phyloP scores from a whole-genome alignment of 2,329 filamentous ascomycete genomes.

The Cladophialophora chaetospira region DNA sequence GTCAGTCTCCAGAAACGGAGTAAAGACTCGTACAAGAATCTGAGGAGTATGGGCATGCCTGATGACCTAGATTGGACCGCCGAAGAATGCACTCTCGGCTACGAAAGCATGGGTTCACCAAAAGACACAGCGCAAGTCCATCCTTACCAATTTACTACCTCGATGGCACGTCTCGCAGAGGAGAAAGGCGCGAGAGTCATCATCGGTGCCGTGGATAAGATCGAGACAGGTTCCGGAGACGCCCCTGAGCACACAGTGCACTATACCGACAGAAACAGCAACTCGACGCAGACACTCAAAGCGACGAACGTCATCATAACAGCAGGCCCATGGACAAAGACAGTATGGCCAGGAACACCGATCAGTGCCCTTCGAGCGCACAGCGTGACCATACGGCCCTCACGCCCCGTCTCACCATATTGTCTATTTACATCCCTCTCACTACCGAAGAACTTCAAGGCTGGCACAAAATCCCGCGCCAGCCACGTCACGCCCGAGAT shows the following conservation, averaged over 20 bases:
- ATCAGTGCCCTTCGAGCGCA: conserved; percentile 64
- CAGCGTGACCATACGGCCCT: conserved; percentile 62
- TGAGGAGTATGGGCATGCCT: conserved; percentile 66
- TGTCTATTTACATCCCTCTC: conserved; percentile 77
- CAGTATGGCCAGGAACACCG: conserved; percentile 56
- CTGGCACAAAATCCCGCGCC: conserved; percentile 55
- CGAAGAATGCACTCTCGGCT: conserved; percentile 64
- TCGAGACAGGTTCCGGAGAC: conserved; percentile 42
- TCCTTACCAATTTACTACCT: conserved; percentile 83
- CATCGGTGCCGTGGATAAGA: conserved; percentile 68
- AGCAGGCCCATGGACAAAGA: conserved; percentile 64
- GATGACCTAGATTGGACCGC: conserved; percentile 83
- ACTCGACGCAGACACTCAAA: conserved; percentile 51
- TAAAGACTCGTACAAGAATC: conserved; percentile 51
- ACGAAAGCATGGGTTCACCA: conserved; percentile 80
- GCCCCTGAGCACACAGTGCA: conserved; percentile 52
- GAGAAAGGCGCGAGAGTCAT: conserved; percentile 69
- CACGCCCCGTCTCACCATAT: conserved; percentile 52
- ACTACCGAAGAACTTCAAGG: conserved; percentile 65
- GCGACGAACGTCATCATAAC: conserved; percentile 64
- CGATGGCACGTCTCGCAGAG: conserved; percentile 75
- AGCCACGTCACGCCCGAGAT: conserved; percentile 83
- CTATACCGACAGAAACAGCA: conserved; percentile 58
- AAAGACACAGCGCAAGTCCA: conserved; percentile 90
- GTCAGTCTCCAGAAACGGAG: conserved; percentile 58